Base-by-base conservation (phyloP, 2,329 filamentous ascomycete species). In the Penicillium sclerotiorum region DNA sequence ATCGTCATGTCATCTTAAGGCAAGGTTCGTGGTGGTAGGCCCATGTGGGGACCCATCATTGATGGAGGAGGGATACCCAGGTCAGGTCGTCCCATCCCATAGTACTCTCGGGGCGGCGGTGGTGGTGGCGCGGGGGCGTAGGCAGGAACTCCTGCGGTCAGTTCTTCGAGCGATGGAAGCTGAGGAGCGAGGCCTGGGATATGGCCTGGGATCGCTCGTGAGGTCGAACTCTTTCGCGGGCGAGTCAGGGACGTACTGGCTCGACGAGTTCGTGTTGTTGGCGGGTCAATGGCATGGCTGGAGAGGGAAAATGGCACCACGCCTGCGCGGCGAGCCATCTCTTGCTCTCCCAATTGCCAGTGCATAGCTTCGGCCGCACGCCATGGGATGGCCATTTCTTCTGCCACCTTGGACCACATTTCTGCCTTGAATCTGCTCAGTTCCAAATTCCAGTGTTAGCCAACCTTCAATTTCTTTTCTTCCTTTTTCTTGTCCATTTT, bases 361-460 rank as follows among this genome's bases (percentile, higher is more conserved):
- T 97, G 94, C 92, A 96, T 96, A 4, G 90, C 92, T 73, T 99
- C 93, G 40, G 90, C 93, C 15, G 94, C 91, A 64, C 94, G 83
- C 93, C 93, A 97, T 28, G 93, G 94, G 49, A 96, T 87, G 23
- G 86, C 86, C 86, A 99, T 93, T 72, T 97, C 93, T 69, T 94
- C 90, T 35, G 92, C 91, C 18, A 97, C 89, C 65, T 93, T 94
- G 52, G 89, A 86, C 93, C 93, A 99, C 90, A 97, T 97, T 67
- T 97, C 91, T 56, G 89, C 85, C 73, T 96, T 96, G 78, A 96
- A 96, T 72, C 93, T 97, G 68, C 48, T 20, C 5, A 15, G 5
- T 15, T 35, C 18, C 32, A 35, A 15, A 6, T 32, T n/a, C 15
- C 28, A 32, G 12, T 32, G 5, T n/a, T n/a, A 6, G 27, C 22